Evolutionary conservation across 2,329 filamentous ascomycete genomes (phyloP).

Genomic region (Zymoseptoria tritici): DNA sequence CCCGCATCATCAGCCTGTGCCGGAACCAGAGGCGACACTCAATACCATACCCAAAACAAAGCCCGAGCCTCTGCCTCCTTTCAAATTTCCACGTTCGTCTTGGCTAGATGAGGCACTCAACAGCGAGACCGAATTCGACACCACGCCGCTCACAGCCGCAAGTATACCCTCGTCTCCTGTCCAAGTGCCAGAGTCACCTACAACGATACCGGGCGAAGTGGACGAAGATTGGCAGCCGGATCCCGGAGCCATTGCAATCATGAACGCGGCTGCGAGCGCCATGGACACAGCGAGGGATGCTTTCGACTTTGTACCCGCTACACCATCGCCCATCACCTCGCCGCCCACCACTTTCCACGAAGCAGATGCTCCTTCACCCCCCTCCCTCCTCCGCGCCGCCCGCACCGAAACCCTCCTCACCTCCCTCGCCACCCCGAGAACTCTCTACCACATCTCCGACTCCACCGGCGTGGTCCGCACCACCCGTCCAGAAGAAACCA

Average conservation of each 20-base stretch:
- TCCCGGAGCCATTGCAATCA: not conserved
- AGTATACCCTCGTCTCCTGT: not conserved
- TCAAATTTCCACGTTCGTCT: not conserved
- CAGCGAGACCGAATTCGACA: not conserved
- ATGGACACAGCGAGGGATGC: not conserved
- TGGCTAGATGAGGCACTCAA: not conserved
- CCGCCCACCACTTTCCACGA: no score
- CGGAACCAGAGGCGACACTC: not conserved
- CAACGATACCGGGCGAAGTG: not conserved
- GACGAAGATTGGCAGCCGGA: not conserved
- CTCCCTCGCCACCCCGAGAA: not conserved
- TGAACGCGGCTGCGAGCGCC: not conserved
- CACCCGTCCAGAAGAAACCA: no score
- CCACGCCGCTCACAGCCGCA: not conserved
- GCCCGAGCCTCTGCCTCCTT: not conserved
- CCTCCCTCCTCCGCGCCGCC: not conserved
- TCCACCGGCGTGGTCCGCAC: not conserved
- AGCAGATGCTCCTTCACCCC: no score
- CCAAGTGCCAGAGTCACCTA: not conserved
- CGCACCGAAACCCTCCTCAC: not conserved
- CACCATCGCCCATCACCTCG: not conserved
- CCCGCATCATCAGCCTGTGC: not conserved
- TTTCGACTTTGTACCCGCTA: not conserved
- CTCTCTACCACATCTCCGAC: not conserved
- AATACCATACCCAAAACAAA: not conserved